Conservation (phyloP, 169 alveolate species). For the Eimeria nieschulzi region DNA sequence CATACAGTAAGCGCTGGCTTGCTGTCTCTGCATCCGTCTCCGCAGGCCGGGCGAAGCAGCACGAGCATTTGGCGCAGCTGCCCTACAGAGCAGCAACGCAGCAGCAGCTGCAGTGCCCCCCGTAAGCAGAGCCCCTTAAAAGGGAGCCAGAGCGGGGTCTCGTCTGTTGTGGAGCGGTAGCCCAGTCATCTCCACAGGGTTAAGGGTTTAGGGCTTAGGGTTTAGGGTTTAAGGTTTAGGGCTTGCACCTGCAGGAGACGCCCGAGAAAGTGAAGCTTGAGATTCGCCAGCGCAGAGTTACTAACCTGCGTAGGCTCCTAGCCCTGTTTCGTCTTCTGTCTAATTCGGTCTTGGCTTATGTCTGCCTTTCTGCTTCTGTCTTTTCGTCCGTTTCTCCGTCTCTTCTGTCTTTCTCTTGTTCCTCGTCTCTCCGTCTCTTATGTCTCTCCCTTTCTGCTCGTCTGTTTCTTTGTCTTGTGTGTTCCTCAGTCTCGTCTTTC, state of each 20-base stretch:
- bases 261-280: slow-evolving; percentile 2
- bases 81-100: no score
- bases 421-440: background rate
- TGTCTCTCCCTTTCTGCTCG: background rate
- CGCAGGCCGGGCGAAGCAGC: no score
- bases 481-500: background rate
- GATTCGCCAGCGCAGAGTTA: background rate
- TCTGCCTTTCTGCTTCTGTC: background rate
- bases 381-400: background rate
- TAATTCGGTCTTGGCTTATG: background rate
- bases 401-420: background rate
- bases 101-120: no score
- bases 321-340: background rate
- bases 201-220: no score
- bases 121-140: no score
- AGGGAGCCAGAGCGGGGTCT: no score
- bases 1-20: no score
- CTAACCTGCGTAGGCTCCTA: background rate
- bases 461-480: background rate
- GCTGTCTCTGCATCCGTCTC: no score
- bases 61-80: no score
- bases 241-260: slow-evolving; percentile 9
- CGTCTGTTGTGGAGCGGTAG: no score
- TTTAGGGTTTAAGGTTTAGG: background rate
- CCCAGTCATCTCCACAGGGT: no score